phyloP scores from a whole-genome alignment of 73 alveolate species.

The Paramecium sonneborni region DNA sequence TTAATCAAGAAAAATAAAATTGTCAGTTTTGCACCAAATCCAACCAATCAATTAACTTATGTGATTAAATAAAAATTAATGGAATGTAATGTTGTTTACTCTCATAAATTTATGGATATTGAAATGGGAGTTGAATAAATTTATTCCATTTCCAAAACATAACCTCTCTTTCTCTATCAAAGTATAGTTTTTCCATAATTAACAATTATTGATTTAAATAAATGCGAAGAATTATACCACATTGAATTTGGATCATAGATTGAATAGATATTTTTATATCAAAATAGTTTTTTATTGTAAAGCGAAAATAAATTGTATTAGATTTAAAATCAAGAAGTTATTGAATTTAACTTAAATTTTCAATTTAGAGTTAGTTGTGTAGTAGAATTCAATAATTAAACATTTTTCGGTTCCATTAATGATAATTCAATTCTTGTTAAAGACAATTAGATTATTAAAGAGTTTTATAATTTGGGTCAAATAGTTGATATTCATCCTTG shows the following conservation, averaged over 20 bases:
- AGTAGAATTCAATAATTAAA: not conserved
- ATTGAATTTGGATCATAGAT: not conserved
- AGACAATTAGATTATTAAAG: not conserved
- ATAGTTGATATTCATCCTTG: not conserved
- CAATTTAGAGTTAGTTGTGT: not conserved
- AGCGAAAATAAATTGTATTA: not conserved
- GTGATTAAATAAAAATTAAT: not conserved
- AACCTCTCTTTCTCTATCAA: not conserved
- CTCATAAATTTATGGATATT: not conserved
- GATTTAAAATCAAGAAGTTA: not conserved
- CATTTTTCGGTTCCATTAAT: not conserved
- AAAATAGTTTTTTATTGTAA: not conserved
- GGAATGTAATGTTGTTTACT: not conserved
- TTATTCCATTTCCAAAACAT: not conserved
- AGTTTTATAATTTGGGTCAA: not conserved
- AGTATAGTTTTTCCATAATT: not conserved
- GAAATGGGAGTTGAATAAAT: constrained; percentile 15
- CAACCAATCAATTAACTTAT: not conserved
- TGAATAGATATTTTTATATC: not conserved
- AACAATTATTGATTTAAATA: not conserved
- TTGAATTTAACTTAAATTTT: not conserved
- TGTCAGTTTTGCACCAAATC: constrained; percentile 38
- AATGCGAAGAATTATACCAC: not conserved
- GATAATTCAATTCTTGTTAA: not conserved
- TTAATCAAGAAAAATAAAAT: not conserved